Percentiles rank a stretch among this genome's conserved stretches.
These are phyloP conservation scores for Acacia crassicarpa DNA, from an alignment of 306 rosid species.

Conservation along the genomic window DNA sequence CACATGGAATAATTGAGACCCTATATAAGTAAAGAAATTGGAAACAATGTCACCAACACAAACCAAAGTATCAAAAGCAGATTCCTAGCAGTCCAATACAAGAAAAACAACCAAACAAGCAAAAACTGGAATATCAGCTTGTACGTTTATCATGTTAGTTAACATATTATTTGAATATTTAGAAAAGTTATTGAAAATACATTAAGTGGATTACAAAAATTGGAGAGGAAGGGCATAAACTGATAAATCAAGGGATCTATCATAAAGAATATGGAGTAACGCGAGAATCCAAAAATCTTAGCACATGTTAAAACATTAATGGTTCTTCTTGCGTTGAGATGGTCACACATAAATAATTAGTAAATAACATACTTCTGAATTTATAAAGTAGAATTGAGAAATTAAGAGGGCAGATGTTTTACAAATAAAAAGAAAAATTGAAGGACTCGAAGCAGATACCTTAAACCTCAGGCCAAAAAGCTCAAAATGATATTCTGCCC, in stretches of 20 bases:
- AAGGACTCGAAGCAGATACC: conserved; percentile 13
- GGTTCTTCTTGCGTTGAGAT: neutral
- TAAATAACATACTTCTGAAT: neutral
- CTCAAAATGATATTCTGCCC: neutral
- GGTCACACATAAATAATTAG: neutral
- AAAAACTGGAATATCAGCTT: neutral
- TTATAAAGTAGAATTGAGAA: neutral
- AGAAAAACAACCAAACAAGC: too few species aligned
- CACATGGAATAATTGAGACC: too few species aligned
- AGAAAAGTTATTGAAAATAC: neutral
- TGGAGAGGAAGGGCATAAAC: neutral
- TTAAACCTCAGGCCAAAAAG: neutral
- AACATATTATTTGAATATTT: neutral
- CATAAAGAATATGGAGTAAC: neutral
- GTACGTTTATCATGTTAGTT: neutral
- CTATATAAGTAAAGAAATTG: too few species aligned
- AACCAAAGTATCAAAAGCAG: too few species aligned
- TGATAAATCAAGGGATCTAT: neutral
- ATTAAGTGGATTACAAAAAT: neutral
- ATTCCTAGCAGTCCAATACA: too few species aligned
- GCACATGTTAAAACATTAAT: neutral
- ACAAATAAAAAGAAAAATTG: neutral
- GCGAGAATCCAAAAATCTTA: neutral
- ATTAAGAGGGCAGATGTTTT: neutral
- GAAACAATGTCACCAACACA: too few species aligned